Evolutionary conservation across 768 basidiomycete species (phyloP).

Genomic region (Dendrothele bispora): DNA sequence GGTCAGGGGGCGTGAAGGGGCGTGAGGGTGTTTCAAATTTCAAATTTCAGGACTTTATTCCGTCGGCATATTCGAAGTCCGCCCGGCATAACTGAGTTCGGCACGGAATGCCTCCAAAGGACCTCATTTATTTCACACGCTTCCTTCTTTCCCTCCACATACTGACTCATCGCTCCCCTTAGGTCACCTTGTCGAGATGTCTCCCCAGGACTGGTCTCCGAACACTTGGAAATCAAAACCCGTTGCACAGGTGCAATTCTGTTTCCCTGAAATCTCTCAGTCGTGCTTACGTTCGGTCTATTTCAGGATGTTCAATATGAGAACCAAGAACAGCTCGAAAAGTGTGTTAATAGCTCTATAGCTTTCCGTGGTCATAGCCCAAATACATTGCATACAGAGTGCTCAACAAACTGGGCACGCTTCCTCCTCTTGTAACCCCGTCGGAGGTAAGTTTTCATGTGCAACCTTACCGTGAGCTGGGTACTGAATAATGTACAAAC

Average conservation of each 20-base stretch:
- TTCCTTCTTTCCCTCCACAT: too few relatives aligned
- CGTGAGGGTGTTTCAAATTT: too few relatives aligned
- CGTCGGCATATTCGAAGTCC: too few relatives aligned
- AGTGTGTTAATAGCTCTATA: constrained; percentile 35
- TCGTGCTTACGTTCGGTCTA: not conserved
- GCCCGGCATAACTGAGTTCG: too few relatives aligned
- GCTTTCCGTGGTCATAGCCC: constrained; percentile 6
- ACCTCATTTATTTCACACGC: too few relatives aligned
- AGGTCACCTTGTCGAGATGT: too few relatives aligned
- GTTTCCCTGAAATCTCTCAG: not conserved
- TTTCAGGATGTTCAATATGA: constrained; percentile 70
- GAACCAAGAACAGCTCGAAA: constrained; percentile 57
- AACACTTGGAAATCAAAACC: constrained; percentile 79
- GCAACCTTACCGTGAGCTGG: constrained; percentile 8
- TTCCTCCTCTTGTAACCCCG: constrained; percentile 92
- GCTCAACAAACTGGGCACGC: constrained; percentile 67
- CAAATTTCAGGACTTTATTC: too few relatives aligned
- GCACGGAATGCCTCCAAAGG: too few relatives aligned
- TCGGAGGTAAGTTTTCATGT: constrained; percentile 65
- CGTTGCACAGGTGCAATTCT: constrained; percentile 63
- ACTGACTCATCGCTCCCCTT: too few relatives aligned
- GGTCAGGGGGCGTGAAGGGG: too few relatives aligned
- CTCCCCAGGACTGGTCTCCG: constrained; percentile 74
- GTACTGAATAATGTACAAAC: constrained; percentile 1
- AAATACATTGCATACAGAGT: constrained; percentile 46